Conservation (phyloP, 2,329 filamentous ascomycete genomes). For the Cordyceps cateniannulata region DNA sequence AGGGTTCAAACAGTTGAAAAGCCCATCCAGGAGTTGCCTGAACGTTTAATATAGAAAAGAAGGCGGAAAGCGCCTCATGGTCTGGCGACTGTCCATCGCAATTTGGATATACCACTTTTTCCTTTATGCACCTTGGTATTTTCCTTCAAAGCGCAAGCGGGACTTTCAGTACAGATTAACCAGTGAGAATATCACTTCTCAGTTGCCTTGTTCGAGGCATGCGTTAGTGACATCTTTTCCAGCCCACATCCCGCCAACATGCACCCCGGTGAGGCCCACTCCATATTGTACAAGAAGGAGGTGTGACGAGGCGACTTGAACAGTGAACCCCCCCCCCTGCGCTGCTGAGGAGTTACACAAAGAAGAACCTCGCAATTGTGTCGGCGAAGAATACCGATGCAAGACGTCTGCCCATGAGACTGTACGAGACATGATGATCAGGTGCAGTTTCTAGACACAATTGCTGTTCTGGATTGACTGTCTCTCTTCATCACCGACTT, state of each 20-base stretch:
- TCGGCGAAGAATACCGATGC: not conserved
- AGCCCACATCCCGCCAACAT: not conserved
- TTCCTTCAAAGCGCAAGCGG: not conserved
- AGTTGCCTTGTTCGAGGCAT: not conserved
- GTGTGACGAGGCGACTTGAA: not conserved
- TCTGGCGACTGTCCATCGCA: not conserved
- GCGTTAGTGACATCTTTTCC: not conserved
- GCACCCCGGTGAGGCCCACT: not conserved
- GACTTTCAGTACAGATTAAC: not conserved
- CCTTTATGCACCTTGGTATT: not conserved
- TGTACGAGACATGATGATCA: too few species aligned
- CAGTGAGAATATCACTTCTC: not conserved
- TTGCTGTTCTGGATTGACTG: too few species aligned
- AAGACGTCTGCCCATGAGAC: not conserved
- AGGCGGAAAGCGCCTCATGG: not conserved
- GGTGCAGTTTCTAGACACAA: too few species aligned
- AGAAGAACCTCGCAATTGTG: not conserved
- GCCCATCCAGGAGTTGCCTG: not conserved
- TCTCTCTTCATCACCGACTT: too few species aligned
- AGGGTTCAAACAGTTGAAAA: not conserved
- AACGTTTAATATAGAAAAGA: not conserved
- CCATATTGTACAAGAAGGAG: not conserved
- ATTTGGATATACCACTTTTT: not conserved
- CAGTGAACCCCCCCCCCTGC: not conserved
- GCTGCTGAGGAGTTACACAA: not conserved